These are phyloP conservation scores for Filosporella fistucella DNA, from an alignment of 495 filamentous ascomycete genomes.

Conservation along the genomic window DNA sequence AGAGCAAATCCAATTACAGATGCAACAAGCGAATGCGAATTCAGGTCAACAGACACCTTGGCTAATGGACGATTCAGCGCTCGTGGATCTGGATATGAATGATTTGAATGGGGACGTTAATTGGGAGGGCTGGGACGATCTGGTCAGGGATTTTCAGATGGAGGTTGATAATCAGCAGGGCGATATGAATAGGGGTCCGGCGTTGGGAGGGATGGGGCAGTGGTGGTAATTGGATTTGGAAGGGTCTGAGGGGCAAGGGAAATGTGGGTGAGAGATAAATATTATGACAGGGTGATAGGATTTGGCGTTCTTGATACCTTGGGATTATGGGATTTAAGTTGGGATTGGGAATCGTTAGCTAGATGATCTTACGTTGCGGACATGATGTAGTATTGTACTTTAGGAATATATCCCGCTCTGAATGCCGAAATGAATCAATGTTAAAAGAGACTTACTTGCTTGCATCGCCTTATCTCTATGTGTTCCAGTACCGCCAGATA, in stretches of 20 bases:
- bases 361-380: no score
- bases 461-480: no score
- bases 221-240: constrained; percentile 26
- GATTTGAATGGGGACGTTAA: constrained; percentile 13
- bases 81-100: constrained; percentile 20
- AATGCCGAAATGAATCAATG: no score
- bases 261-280: no score
- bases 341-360: no score
- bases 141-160: constrained; percentile 22
- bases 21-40: constrained; percentile 10
- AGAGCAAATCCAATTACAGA: constrained; percentile 11
- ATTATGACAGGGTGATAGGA: no score
- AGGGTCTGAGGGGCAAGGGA: no score
- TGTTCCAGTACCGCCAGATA: background rate
- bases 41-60: constrained; percentile 9
- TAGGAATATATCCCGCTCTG: no score
- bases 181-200: constrained; percentile 7
- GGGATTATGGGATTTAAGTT: no score
- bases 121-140: constrained; percentile 25
- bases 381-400: no score
- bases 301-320: no score
- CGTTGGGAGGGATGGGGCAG: constrained; percentile 16
- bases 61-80: constrained; percentile 15
- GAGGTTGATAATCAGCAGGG: constrained; percentile 5
- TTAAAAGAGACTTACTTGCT: no score